Evolutionary conservation across 306 rosid species (phyloP).

Genomic region (Cercis canadensis): DNA sequence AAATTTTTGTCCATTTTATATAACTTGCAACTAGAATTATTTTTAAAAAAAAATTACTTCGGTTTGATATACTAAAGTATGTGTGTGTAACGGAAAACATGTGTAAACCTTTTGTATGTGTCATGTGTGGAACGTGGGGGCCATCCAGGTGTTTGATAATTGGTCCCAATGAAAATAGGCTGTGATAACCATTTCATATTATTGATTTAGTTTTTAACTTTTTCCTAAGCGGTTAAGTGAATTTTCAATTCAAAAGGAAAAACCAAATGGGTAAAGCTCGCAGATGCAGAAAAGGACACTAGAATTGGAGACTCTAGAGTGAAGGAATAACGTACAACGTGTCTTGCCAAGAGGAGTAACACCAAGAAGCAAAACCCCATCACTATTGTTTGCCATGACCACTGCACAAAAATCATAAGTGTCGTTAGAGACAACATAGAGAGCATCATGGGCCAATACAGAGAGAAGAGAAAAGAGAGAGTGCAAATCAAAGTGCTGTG

Average conservation of each 20-base stretch:
- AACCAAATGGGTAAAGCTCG: not conserved
- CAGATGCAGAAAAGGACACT: not conserved
- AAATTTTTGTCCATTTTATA: no score
- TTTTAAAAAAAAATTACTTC: no score
- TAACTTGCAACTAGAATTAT: no score
- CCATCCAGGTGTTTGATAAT: constrained; percentile 24
- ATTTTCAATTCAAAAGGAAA: not conserved
- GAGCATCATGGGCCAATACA: no score
- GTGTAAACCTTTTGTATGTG: not conserved
- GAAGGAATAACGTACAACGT: constrained; percentile 61
- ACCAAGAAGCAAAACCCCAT: constrained; percentile 90
- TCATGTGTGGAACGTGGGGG: not conserved
- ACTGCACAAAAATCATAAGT: constrained; percentile 60
- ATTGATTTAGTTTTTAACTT: no score
- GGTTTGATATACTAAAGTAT: no score
- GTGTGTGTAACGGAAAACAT: not conserved
- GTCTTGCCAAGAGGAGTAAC: constrained; percentile 75
- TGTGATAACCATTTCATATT: not conserved
- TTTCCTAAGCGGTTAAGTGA: no score
- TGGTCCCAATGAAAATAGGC: not conserved
- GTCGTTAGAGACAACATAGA: no score
- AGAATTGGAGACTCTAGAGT: not conserved
- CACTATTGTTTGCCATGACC: constrained; percentile 96
- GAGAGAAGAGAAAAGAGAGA: no score
- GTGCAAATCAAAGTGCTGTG: no score